Base-by-base conservation (phyloP, 1,139 yeast genomes). In the Neolecta irregularis region DNA sequence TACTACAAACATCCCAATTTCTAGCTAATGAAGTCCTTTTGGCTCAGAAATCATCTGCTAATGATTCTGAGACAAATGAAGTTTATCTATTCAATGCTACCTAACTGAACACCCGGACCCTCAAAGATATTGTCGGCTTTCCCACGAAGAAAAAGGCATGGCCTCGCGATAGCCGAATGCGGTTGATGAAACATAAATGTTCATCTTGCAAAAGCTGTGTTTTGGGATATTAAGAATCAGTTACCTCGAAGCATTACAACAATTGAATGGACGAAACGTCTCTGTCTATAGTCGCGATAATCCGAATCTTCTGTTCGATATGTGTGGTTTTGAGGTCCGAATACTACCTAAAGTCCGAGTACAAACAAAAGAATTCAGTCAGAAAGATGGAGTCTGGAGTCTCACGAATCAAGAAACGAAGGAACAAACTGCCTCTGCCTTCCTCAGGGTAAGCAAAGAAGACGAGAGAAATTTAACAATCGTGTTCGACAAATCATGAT, bases 251-350 rank as follows among this genome's bases (percentile, higher is more conserved):
- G 93, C 0, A 54, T 88, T 9, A 72, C 85, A 0, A 59, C 74
- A 1, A 61, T 85, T 18, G 69, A 69, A 37, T 88, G 96, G 96
- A 78, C 72, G 30, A 0, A 67, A 73, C 49, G 83, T 81, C 0
- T 80, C 94, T 1, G 94, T 91, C 1, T 88, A 85, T 54, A 79
- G 94, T 6, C 67, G 68, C 38, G 93, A 85, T 43, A 91, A 91
- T 50, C 85, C 95, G 8, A 91, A 88, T 46, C 52, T 88, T 41
- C 58, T 88, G 30, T 83, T 88, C 49, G 67, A 88, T 1, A 79
- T 91, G 91, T 76, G 91, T 55, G 98, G 98, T 0, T 91, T 91
- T 59, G 98, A 91, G 50, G 76, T 88, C 1, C 62, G 98, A 37
- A 75, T 91, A 22, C 53, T 81, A 33, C 98, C 99, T 2, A 80